Evolutionary conservation across 495 filamentous ascomycete genomes (phyloP).

Genomic region (Aspergillus wentii): DNA sequence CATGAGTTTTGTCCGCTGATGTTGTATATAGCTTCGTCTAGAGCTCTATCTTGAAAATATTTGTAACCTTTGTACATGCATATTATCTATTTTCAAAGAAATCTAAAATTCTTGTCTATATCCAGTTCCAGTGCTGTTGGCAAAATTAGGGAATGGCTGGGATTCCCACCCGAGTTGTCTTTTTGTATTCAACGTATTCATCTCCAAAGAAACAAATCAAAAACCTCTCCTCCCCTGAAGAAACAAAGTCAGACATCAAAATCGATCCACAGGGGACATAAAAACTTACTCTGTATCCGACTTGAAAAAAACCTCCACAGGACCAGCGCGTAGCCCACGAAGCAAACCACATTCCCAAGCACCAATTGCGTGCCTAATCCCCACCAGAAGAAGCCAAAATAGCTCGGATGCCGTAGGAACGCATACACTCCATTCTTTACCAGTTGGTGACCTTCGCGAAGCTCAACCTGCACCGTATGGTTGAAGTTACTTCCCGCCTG

Average conservation of each 20-base stretch:
- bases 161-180: slow-evolving; percentile 65
- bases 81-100: background rate
- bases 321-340: slow-evolving; percentile 65
- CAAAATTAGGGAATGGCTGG: slow-evolving; percentile 54
- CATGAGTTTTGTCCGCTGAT: background rate
- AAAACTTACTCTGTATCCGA: slow-evolving; percentile 60
- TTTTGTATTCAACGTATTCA: slow-evolving; percentile 72
- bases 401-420: slow-evolving; percentile 75
- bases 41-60: background rate
- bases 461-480: slow-evolving; percentile 69
- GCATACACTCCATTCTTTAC: slow-evolving; percentile 69
- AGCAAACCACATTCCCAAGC: slow-evolving; percentile 76
- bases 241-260: background rate
- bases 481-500: slow-evolving; percentile 91
- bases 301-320: slow-evolving; percentile 78
- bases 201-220: slow-evolving; percentile 78
- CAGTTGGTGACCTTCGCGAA: slow-evolving; percentile 63
- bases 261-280: background rate
- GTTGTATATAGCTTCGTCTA: slow-evolving; percentile 9
- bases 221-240: slow-evolving; percentile 66
- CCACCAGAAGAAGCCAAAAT: slow-evolving; percentile 99
- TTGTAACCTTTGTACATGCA: background rate
- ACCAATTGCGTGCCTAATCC: slow-evolving; percentile 89
- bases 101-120: no score
- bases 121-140: no score